Base-by-base conservation (phyloP, 345 rosid species). In the Lumnitzera littorea region DNA sequence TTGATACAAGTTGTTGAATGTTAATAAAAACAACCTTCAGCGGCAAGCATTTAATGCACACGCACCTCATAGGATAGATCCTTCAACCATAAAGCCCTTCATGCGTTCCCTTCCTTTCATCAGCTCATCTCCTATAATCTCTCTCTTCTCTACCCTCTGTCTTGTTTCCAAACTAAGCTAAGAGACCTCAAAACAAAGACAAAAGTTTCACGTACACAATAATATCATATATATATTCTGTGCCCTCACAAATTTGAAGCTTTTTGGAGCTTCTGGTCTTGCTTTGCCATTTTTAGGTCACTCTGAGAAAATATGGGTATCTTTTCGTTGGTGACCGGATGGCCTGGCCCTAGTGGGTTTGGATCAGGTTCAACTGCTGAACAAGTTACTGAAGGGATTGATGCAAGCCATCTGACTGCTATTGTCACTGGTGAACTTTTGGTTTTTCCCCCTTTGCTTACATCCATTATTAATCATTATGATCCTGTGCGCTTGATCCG, bases 331-430 rank as follows among this genome's bases (percentile, higher is more conserved):
- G 70, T 79, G 13, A 88, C 92, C 0, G 99, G 97, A 10, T 51
- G 71, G 72, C 77, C 76, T 17, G 97, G 99, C 17, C 78, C 72
- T 4, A 90, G 96, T 59, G 97, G 99, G 61, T 94, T 83, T 70
- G 99, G 99, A 55, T 94, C 99, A 0, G 80, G 86, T 56, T 81
- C 97, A 6, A 88, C 95, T 10, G 97, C 95, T 9, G 89, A 90
- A 66, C 70, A 85, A 50, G 99, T 90, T 17, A 80, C 99, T 15
- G 23, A 66, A 12, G 87, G 85, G 51, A 75, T 86, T 60, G 87
- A 88, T 61, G 96, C 95, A 14, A 56, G 48, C 63, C 65, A 80
- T 53, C 84, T 88, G 43, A 94, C 95, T 56, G 96, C 78, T 20
- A 71, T 94, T 48, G 49, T 90, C 72, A 90, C 99, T 5, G 99